Evolutionary conservation across 495 filamentous ascomycete species (phyloP), one percentile per base, ranked within the genome.

Genomic region (Penicillium diatomitis): DNA sequence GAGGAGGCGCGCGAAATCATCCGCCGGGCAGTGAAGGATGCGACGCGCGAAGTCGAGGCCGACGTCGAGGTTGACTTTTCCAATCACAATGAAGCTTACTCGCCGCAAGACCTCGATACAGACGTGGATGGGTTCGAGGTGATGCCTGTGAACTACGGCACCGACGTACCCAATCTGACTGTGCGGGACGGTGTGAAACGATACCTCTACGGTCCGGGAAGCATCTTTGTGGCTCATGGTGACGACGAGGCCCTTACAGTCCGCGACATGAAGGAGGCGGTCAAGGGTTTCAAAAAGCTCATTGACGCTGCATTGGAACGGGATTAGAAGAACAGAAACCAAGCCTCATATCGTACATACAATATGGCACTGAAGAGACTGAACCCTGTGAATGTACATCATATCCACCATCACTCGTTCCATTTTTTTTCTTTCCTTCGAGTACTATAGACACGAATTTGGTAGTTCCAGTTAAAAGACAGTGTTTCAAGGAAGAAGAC

Each of bases 141-240:
- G 0, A 81, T 81, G 8, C 80, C 85, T 1, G 87, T 88, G 3
- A 95, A 94, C 51, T 97, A 96, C 60, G 91, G 91, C 4, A 97
- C 91, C 7, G 91, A 97, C 66, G 82, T 96, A 32, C 86, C 87
- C 1, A 82, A 88, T 49, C 60, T 97, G 38, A 73, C 81, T 31
- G 47, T 73, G 8, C 50, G 57, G 30, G 41, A 47, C 8, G 59
- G 55, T 1, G 85, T 91, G 42, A 86, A 84, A 66, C 77, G 82
- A 45, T 97, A 95, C 64, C 70, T 95, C 36, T 97, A 90, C 68
- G 91, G 89, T 0, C 90, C 88, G 1, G 91, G 91, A 0, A 86
- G 73, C 48, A 96, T 97, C 46, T 72, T 90, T 46, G 87, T 95
- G 39, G 91, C 92, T 4, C 91, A 97, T 65, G 82, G 83, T 4